Base-by-base conservation (phyloP, 2,329 filamentous ascomycete genomes). In the Rhytidhysteron rufulum region DNA sequence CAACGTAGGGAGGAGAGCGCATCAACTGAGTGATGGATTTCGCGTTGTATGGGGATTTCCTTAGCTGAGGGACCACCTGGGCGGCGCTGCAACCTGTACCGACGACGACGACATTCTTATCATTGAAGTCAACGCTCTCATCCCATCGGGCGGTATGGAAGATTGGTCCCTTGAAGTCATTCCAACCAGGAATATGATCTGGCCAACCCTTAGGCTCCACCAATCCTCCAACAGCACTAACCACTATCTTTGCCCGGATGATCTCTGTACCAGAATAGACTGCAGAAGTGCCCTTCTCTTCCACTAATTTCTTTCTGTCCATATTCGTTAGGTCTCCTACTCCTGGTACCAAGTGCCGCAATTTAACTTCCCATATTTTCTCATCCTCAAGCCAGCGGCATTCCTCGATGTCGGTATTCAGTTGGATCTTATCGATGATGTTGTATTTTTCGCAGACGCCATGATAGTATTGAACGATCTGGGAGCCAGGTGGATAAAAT, bases 11-110 rank as follows among this genome's bases (percentile, higher is more conserved):
- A 9, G 77, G 74, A 11, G 74, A 74, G 13, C 76, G 64, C 74
- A 81, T 78, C 5, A 82, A 47, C 47, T 82, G 78, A 1, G 76
- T 79, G n/a, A 81, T 71, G 5, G 73, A 74, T 51, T 73, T 79
- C 22, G 72, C 75, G 17, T 69, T 71, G 45, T 67, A 68, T 8
- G 70, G 67, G 17, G 66, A 65, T 31, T 73, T 65, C 3, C 67
- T 67, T 5, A 81, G 60, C 27, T 63, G 52, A 1, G 78, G 77
- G 6, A 82, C 70, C 18, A 81, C 68, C 47, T 82, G 78, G 11
- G 74, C 73, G 3, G 77, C 76, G 48, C 70, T 75, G 51, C 78
- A 80, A 10, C 78, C 78, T 2, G 75, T 79, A 4, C 78, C 78
- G 33, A 81, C 56, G 8, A 81, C 73, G 8, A 80, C 64, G 2